A percentile compares a stretch with the other conserved stretches of the same genome.
These are phyloP conservation scores for Thelonectria discophora DNA, from an alignment of 2,329 filamentous ascomycete genomes.

Conservation along the genomic window DNA sequence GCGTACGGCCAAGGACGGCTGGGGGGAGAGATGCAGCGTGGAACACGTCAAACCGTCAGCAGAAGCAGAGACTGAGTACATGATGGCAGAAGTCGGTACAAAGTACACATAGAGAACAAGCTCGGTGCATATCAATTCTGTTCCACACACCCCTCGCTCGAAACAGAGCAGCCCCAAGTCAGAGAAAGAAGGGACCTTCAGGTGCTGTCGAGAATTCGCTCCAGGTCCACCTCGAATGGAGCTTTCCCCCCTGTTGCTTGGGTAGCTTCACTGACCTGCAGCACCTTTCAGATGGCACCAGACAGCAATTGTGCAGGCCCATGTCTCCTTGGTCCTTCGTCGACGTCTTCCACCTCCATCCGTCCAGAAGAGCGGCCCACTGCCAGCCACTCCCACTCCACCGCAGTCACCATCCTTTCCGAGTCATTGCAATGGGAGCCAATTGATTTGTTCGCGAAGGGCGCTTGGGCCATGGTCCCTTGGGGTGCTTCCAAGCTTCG, in stretches of 20 bases:
- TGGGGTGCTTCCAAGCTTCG: conserved; percentile 31
- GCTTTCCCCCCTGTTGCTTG: conserved; percentile 39
- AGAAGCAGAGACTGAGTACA: not conserved
- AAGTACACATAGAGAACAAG: not conserved
- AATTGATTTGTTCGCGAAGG: conserved; percentile 41
- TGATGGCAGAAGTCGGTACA: not conserved
- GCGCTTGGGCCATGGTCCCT: conserved; percentile 38
- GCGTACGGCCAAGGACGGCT: conserved; percentile 4
- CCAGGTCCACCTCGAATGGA: conserved; percentile 38
- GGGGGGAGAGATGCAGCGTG: not conserved
- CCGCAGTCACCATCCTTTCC: conserved; percentile 37
- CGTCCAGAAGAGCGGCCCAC: conserved; percentile 33
- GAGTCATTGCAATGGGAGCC: conserved; percentile 45
- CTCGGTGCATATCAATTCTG: conserved; percentile 1
- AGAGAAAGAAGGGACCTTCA: conserved; percentile 35
- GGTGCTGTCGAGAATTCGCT: conserved; percentile 16
- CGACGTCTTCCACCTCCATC: conserved; percentile 31
- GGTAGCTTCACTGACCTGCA: conserved; percentile 38
- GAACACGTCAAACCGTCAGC: conserved; percentile 6
- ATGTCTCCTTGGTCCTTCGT: conserved; percentile 17
- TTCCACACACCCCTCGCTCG: conserved; percentile 10
- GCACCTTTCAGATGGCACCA: conserved; percentile 35
- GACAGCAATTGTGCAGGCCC: conserved; percentile 22
- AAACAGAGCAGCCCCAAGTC: conserved; percentile 7
- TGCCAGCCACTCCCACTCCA: conserved; percentile 34